A percentile compares a stretch with the other conserved stretches of the same genome.
phyloP scores from a whole-genome alignment of 225 moss, liverwort and hornwort species.

The Climacium dendroides region DNA sequence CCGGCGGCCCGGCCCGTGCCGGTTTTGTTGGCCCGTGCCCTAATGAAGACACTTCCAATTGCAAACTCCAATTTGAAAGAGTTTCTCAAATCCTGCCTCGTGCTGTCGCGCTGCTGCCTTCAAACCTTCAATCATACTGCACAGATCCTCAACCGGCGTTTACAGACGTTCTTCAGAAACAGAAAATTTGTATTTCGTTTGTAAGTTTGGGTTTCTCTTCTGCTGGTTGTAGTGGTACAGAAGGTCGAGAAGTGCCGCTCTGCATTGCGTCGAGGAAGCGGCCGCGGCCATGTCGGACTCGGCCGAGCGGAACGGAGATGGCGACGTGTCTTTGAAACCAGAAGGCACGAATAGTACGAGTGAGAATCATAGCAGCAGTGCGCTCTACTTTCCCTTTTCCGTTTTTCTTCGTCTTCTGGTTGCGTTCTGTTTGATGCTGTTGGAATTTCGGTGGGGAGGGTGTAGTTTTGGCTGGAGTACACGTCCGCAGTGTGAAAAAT shows the following conservation, averaged over 20 bases:
- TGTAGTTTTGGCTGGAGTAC: neutral
- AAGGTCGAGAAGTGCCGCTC: neutral
- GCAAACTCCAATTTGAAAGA: neutral
- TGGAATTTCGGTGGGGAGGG: neutral
- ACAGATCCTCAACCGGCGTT: neutral
- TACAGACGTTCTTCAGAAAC: too few relatives aligned
- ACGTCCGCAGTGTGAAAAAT: neutral
- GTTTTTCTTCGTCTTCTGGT: neutral
- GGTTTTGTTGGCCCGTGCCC: neutral
- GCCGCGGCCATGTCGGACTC: constrained; percentile 8
- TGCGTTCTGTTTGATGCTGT: neutral
- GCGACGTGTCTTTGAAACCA: neutral
- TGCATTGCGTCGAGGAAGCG: neutral
- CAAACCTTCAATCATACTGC: neutral
- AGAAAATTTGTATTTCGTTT: neutral
- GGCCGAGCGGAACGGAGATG: neutral
- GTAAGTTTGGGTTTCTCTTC: neutral
- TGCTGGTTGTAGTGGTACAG: neutral
- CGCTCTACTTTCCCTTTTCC: neutral
- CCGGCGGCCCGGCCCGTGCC: neutral
- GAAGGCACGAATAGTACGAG: neutral
- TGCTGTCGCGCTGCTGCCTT: neutral
- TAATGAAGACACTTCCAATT: neutral
- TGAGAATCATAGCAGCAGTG: neutral
- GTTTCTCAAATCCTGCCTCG: neutral